Conservation (phyloP, 805 yeast genomes). For the Kodamaea laetipori region DNA sequence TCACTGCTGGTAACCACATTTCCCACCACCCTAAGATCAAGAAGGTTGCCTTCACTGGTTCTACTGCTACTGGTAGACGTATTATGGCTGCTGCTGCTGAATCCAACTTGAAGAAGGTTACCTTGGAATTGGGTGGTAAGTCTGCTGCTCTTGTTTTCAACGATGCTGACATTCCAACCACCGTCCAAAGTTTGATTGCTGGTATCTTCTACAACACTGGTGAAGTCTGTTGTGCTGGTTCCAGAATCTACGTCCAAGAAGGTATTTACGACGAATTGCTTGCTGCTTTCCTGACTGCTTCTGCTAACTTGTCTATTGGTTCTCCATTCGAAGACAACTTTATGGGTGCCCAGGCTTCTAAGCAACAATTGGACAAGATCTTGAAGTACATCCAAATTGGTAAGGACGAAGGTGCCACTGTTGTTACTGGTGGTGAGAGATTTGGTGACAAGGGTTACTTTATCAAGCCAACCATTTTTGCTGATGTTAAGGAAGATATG, state of each 20-base stretch:
- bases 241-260: constrained; percentile 87
- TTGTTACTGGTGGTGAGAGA: constrained; percentile 82
- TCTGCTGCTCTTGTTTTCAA: constrained; percentile 88
- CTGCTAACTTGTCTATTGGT: constrained; percentile 66
- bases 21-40: constrained; percentile 77
- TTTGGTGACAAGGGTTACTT: constrained; percentile 70
- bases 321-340: constrained; percentile 77
- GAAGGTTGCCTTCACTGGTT: constrained; percentile 94
- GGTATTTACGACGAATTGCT: constrained; percentile 77
- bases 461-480: constrained; percentile 80
- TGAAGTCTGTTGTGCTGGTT: constrained; percentile 94
- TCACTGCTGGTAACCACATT: constrained; percentile 79
- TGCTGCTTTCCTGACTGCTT: constrained; percentile 59
- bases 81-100: constrained; percentile 81
- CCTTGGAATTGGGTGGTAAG: constrained; percentile 95
- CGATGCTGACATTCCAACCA: constrained; percentile 78
- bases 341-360: constrained; percentile 93
- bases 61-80: constrained; percentile 84
- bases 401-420: constrained; percentile 78
- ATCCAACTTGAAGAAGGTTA: constrained; percentile 82
- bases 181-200: constrained; percentile 70
- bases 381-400: constrained; percentile 77
- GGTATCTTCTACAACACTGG: constrained; percentile 95
- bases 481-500: constrained; percentile 75
- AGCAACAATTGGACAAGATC: constrained; percentile 75